phyloP scores from a whole-genome alignment of 306 rosid genomes.

The Lithocarpus polystachyus region DNA sequence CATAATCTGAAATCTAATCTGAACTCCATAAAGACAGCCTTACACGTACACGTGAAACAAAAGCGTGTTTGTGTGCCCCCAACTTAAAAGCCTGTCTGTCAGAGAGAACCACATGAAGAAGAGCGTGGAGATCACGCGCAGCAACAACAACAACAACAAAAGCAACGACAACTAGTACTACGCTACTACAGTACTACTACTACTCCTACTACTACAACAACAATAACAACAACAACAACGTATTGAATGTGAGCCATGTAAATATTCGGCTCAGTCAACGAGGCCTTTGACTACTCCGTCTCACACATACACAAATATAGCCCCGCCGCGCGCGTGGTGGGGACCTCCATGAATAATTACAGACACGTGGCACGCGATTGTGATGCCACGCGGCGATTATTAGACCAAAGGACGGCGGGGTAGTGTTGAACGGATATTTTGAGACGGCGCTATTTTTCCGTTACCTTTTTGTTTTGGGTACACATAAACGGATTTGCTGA shows the following conservation, averaged over 20 bases:
- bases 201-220: neutral
- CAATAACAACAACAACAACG: neutral
- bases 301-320: neutral
- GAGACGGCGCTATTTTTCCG: neutral
- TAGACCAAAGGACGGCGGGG: slow-evolving; percentile 24
- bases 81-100: neutral
- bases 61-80: neutral
- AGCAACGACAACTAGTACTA: too few species aligned
- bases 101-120: neutral
- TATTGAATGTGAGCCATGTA: neutral
- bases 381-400: slow-evolving; percentile 4
- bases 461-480: neutral
- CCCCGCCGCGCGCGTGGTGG: slow-evolving; percentile 41
- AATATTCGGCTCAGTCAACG: slow-evolving; percentile 47
- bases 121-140: slow-evolving; percentile 30
- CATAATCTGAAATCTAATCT: neutral
- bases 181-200: neutral
- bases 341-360: slow-evolving; percentile 32
- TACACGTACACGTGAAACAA: slow-evolving; percentile 17
- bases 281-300: slow-evolving; percentile 47
- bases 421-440: slow-evolving; percentile 16
- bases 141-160: neutral
- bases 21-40: neutral
- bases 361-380: slow-evolving; percentile 19
- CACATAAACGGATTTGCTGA: slow-evolving; percentile 17